Evolutionary conservation across 2,329 filamentous ascomycete genomes (phyloP).

Genomic region (Furcasterigmium sp.): DNA sequence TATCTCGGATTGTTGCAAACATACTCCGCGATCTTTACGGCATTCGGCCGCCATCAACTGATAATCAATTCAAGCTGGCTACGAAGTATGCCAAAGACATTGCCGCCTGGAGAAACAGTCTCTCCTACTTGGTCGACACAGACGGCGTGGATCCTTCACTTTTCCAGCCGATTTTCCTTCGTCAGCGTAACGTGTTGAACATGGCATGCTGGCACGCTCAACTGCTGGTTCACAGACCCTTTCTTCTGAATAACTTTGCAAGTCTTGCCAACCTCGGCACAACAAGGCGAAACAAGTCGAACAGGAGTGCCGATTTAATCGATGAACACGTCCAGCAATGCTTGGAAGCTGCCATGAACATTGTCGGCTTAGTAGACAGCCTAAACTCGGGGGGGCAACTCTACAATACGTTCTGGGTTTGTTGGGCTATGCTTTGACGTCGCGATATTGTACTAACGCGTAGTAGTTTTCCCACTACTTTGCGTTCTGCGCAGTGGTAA

Average conservation of each 20-base stretch:
- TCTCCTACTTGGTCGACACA: constrained; percentile 29
- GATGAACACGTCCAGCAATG: constrained; percentile 19
- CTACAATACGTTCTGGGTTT: constrained; percentile 34
- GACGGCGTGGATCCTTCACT: constrained; percentile 25
- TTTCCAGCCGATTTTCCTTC: constrained; percentile 28
- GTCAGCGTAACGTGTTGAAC: constrained; percentile 34
- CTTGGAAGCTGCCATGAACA: constrained; percentile 31
- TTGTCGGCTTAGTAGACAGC: constrained; percentile 30
- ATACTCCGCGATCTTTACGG: constrained; percentile 28
- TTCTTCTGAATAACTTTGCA: constrained; percentile 27
- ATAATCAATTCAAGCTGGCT: constrained; percentile 17
- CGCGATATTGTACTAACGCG: no score
- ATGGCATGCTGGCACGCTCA: constrained; percentile 35
- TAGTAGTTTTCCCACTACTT: constrained; percentile 33
- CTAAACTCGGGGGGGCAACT: constrained; percentile 25
- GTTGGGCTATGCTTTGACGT: no score
- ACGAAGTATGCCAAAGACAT: constrained; percentile 21
- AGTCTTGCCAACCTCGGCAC: not conserved
- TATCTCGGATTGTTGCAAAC: constrained; percentile 25
- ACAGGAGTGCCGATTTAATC: constrained; percentile 7
- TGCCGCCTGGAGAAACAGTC: constrained; percentile 24
- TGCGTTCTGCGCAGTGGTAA: constrained; percentile 36
- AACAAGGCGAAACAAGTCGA: constrained; percentile 5
- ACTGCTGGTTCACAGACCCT: constrained; percentile 31
- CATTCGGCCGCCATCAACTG: constrained; percentile 23